These are phyloP conservation scores for Limnomonas spitsbergensis DNA, from an alignment of 139 green algal genomes.

Conservation along the genomic window DNA sequence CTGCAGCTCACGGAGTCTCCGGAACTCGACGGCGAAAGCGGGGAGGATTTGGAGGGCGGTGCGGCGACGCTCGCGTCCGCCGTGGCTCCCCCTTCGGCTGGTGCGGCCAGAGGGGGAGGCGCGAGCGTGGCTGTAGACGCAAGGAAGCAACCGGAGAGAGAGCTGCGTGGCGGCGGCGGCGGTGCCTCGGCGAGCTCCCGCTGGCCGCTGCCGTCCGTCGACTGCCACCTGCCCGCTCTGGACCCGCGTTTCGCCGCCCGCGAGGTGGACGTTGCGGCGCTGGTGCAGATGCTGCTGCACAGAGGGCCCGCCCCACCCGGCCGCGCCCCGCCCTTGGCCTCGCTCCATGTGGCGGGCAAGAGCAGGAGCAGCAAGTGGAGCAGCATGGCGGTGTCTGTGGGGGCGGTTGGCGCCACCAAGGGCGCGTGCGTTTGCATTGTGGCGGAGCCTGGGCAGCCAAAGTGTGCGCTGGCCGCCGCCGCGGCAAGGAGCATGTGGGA, in stretches of 20 bases:
- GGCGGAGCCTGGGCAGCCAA: slow-evolving; percentile 19
- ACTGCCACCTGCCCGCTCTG: slow-evolving; percentile 17
- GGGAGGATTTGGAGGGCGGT: background rate
- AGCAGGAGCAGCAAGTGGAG: background rate
- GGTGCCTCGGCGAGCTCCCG: no score
- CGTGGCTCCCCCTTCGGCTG: background rate
- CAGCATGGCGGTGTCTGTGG: background rate
- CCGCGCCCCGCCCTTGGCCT: background rate
- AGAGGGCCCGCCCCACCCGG: background rate
- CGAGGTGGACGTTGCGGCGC: slow-evolving; percentile 13
- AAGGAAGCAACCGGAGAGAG: background rate
- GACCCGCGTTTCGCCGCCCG: slow-evolving; percentile 23
- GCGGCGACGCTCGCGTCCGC: background rate
- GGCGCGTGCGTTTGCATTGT: background rate
- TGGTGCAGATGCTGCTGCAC: background rate
- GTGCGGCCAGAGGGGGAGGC: no score
- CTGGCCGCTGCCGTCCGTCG: background rate
- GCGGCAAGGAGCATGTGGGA: slow-evolving; percentile 27
- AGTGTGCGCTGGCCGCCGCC: slow-evolving; percentile 13
- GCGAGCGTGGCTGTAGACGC: background rate
- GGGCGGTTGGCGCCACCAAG: background rate
- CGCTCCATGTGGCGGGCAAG: background rate
- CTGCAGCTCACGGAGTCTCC: slow-evolving; percentile 8
- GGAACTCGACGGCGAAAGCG: background rate
- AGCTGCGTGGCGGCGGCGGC: background rate